Percentiles rank a stretch among this genome's conserved stretches.
These are phyloP conservation scores for Grosmannia penicillata DNA, from an alignment of 2,329 filamentous ascomycete species.

Conservation along the genomic window DNA sequence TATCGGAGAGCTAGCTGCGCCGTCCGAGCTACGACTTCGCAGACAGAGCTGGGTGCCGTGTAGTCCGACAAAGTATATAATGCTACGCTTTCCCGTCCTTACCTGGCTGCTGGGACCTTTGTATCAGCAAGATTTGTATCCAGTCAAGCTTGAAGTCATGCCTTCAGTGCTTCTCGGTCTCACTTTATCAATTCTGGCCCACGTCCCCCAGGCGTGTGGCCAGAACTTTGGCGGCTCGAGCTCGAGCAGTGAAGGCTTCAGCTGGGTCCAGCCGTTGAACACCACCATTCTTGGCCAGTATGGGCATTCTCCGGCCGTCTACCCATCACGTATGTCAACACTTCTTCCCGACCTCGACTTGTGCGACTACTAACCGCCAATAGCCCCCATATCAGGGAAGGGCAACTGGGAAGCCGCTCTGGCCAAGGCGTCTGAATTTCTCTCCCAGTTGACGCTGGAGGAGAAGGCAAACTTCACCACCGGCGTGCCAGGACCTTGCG, in stretches of 20 bases:
- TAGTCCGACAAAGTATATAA: no score
- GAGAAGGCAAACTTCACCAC: constrained; percentile 1
- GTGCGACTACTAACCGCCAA: no score
- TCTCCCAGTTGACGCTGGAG: background rate
- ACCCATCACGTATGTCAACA: background rate
- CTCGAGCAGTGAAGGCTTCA: background rate
- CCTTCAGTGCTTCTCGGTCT: background rate
- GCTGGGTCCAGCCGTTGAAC: constrained; percentile 1
- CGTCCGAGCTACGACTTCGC: no score
- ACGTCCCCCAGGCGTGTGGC: background rate
- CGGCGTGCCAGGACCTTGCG: constrained; percentile 10
- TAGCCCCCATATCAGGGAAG: background rate
- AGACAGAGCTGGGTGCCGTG: no score
- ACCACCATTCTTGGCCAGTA: constrained; percentile 2
- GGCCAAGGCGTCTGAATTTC: background rate
- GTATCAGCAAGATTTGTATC: background rate
- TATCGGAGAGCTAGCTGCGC: background rate
- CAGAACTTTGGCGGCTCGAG: background rate
- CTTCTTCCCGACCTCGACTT: no score
- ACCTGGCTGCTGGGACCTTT: background rate
- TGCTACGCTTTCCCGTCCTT: background rate
- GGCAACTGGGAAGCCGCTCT: background rate
- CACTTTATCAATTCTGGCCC: background rate
- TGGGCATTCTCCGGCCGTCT: background rate
- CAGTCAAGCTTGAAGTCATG: background rate